Percentiles rank a stretch among this genome's conserved stretches.
These are phyloP conservation scores for Solanum pennellii DNA, from an alignment of 257 asterid species.

Conservation along the genomic window DNA sequence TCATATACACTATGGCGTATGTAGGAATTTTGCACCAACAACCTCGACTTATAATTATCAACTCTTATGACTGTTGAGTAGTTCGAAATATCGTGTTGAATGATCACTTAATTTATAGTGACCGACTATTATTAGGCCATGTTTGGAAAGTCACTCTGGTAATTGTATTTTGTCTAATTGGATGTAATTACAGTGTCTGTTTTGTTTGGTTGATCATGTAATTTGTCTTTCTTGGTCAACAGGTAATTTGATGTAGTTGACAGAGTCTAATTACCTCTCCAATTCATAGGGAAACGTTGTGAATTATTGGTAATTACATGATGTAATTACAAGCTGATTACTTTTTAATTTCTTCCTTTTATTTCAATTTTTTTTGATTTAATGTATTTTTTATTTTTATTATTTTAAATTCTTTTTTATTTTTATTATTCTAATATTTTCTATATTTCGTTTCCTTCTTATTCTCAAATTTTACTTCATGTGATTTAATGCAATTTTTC, in stretches of 20 bases:
- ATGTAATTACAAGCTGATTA: too few relatives aligned
- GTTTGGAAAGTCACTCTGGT: too few relatives aligned
- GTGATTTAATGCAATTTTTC: too few relatives aligned
- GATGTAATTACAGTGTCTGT: accelerated
- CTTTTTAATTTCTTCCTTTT: not conserved
- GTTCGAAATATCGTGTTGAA: not conserved
- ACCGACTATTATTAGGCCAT: not conserved
- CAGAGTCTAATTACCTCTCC: not conserved
- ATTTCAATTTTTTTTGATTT: too few relatives aligned
- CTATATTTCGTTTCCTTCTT: too few relatives aligned
- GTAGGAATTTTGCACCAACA: not conserved
- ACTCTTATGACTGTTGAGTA: not conserved
- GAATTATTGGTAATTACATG: not conserved
- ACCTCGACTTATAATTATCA: not conserved
- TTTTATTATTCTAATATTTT: not conserved
- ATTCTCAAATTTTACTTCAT: too few relatives aligned
- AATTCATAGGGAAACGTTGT: not conserved
- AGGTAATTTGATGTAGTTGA: not conserved
- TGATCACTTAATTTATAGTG: not conserved
- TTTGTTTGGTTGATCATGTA: not conserved
- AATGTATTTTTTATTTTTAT: too few relatives aligned
- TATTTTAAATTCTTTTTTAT: too few relatives aligned
- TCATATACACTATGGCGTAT: not conserved
- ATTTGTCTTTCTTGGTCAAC: too few relatives aligned
- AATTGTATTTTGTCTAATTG: too few relatives aligned